These are phyloP conservation scores for Tricholoma sp. DNA, from an alignment of 768 basidiomycete species.

Conservation along the genomic window DNA sequence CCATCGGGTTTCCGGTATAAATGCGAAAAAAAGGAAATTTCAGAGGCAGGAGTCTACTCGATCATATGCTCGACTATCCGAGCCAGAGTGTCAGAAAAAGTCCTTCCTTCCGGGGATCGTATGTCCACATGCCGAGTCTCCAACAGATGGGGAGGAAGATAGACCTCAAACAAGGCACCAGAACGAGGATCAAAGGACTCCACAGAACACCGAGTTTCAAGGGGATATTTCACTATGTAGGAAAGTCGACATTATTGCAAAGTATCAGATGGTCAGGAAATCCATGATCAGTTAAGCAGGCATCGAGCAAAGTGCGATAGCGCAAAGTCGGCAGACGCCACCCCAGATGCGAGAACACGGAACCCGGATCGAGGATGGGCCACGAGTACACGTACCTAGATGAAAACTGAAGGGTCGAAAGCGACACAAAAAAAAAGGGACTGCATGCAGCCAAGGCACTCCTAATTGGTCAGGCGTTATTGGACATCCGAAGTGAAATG, in stretches of 20 bases:
- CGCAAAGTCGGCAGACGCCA: neutral
- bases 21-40: neutral
- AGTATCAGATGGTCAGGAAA: neutral
- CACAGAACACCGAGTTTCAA: neutral
- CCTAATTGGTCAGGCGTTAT: slow-evolving; percentile 2
- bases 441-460: slow-evolving; percentile 4
- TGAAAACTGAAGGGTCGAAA: slow-evolving; percentile 5
- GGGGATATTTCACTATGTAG: neutral
- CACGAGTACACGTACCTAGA: slow-evolving; percentile 3
- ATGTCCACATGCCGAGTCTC: neutral
- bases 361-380: slow-evolving; percentile 1
- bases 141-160: neutral
- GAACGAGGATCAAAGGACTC: neutral
- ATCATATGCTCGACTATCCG: neutral
- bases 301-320: neutral
- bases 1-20: neutral
- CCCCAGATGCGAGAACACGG: neutral
- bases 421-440: neutral
- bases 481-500: slow-evolving; percentile 14
- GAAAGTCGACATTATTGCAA: neutral
- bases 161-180: neutral
- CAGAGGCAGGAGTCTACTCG: neutral
- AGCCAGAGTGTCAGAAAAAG: neutral
- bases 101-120: neutral
- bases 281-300: neutral